phyloP scores from a whole-genome alignment of 805 yeast species.

The Clavispora phyllophila region DNA sequence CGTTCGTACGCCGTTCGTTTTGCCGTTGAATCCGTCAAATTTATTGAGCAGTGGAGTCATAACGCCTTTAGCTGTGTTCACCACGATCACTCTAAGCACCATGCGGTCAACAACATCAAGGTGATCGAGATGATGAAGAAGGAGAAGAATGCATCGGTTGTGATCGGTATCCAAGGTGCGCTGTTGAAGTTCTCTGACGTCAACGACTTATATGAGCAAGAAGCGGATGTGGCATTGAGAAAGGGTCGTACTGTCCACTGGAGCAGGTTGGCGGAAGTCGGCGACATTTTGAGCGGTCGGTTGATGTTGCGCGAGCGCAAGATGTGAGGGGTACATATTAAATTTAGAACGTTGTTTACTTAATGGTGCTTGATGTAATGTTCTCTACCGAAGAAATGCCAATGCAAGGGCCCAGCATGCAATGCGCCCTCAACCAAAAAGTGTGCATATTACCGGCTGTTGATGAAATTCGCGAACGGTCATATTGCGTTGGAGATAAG shows the following conservation, averaged over 20 bases:
- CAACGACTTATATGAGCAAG: conserved; percentile 50
- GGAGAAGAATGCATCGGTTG: conserved; percentile 40
- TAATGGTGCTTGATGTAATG: neutral
- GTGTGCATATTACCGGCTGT: neutral
- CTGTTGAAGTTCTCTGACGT: conserved; percentile 55
- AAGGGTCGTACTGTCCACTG: conserved; percentile 69
- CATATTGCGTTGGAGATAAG: neutral
- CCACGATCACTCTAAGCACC: conserved; percentile 13
- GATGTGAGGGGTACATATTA: neutral
- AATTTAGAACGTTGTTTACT: neutral
- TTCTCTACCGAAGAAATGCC: neutral
- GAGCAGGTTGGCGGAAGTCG: conserved; percentile 52
- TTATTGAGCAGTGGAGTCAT: conserved; percentile 51
- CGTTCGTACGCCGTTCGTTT: conserved; percentile 84
- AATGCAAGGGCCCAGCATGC: neutral
- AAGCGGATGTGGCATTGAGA: conserved; percentile 57
- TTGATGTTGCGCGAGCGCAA: conserved; percentile 31
- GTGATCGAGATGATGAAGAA: conserved; percentile 15
- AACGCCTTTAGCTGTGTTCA: conserved; percentile 13
- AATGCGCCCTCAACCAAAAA: neutral
- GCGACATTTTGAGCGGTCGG: conserved; percentile 73
- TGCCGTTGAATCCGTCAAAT: conserved; percentile 85
- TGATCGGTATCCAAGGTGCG: conserved; percentile 69
- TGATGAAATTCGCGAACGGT: neutral
- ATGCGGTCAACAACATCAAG: conserved; percentile 16